Evolutionary conservation across 1,284 basidiomycete species (phyloP), one percentile per base, ranked within the genome.

Genomic region (Marasmius fiardii): DNA sequence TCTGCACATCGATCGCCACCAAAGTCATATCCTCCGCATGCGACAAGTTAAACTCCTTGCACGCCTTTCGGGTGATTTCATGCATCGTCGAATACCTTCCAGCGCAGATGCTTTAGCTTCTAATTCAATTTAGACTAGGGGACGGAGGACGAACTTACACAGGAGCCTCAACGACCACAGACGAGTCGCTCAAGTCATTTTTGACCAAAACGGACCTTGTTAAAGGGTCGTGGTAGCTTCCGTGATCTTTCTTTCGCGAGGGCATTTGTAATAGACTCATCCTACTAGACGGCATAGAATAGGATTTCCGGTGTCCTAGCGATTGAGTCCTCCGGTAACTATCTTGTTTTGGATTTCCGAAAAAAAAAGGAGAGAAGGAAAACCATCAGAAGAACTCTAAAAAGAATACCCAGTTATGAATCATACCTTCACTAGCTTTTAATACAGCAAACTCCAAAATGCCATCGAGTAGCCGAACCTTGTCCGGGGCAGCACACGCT

Each of bases 401-500:
- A 41, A 5, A 37, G 2, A 37, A n/a, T n/a, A 10, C n/a, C 43
- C 18, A 24, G 37, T 21, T 23, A 39, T 24, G n/a, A 16, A 20
- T 14, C 14, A 10, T 49, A 43, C 26, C 20, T 43, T 34, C 21
- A 16, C 24, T 20, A 8, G 6, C 31, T 14, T 31, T 26, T 26
- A 50, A 20, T n/a, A 55, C 21, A 31, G 53, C 53, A 34, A 49
- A 55, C 16, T 49, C 47, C 21, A 24, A 20, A 20, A 35, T 16
- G 2, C 39, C 24, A 31, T 43, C 47, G 2, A 55, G 44, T 34
- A 55, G 28, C 23, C 47, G 35, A 24, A 55, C 47, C 41, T 49
- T 55, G 21, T 55, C 53, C 47, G 47, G 31, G 47, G 47, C 11
- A 20, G 43, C 53, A 50, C 33, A 47, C 21, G 53, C 53, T 55